These are phyloP conservation scores for Raphanus sativus DNA, from an alignment of 345 rosid genomes.

Conservation along the genomic window DNA sequence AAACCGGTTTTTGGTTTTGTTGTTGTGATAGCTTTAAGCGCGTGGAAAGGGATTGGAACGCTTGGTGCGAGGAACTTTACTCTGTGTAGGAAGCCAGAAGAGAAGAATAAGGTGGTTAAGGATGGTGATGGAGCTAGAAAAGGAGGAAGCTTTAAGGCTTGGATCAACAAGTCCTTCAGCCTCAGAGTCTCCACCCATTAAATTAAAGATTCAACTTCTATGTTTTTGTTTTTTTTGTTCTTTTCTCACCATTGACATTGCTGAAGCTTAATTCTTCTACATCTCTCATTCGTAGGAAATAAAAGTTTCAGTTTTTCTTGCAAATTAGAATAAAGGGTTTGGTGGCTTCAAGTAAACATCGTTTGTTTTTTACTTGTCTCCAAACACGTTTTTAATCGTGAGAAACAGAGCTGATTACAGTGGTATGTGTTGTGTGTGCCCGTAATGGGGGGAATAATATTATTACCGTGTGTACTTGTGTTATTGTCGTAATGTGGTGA, in stretches of 20 bases:
- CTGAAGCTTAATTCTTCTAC: neutral
- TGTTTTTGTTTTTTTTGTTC: neutral
- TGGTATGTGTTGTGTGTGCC: no score
- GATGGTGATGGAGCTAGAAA: slow-evolving; percentile 44
- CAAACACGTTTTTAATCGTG: no score
- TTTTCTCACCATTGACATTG: neutral
- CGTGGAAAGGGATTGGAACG: slow-evolving; percentile 83
- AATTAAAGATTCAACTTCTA: neutral
- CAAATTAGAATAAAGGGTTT: no score
- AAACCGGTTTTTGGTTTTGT: neutral
- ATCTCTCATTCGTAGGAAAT: neutral
- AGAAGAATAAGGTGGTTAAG: slow-evolving; percentile 32
- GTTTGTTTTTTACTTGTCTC: no score
- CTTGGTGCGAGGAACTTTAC: slow-evolving; percentile 75
- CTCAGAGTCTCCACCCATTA: slow-evolving; percentile 70
- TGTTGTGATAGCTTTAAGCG: slow-evolving; percentile 55
- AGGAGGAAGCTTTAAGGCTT: slow-evolving; percentile 73
- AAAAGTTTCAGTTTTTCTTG: neutral
- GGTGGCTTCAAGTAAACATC: no score
- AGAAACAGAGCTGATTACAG: no score
- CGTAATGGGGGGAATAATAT: neutral
- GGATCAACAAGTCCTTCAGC: slow-evolving; percentile 85
- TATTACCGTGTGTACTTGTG: neutral
- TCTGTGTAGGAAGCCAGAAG: slow-evolving; percentile 79
- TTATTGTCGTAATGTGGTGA: slow-evolving; percentile 9